Evolutionary conservation across 2,329 filamentous ascomycete species (phyloP).

Genomic region (Botryotinia convoluta): DNA sequence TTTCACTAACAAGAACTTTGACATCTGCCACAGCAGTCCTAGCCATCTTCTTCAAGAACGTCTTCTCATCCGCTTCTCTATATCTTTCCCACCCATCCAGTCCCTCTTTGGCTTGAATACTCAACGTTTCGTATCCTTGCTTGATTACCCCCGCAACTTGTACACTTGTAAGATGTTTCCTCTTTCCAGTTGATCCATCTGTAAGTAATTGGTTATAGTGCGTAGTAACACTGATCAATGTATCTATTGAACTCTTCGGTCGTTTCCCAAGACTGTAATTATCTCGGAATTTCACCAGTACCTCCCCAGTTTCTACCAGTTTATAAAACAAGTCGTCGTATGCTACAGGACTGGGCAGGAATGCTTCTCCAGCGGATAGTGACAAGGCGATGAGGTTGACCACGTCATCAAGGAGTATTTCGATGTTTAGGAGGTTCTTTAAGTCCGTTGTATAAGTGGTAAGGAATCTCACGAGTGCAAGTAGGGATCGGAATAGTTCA

Average conservation of each 20-base stretch:
- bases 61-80: slow-evolving; percentile 81
- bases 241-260: slow-evolving; percentile 72
- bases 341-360: slow-evolving; percentile 79
- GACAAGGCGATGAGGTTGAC: slow-evolving; percentile 82
- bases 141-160: slow-evolving; percentile 92
- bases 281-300: slow-evolving; percentile 77
- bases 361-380: slow-evolving; percentile 82
- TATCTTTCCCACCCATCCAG: slow-evolving; percentile 83
- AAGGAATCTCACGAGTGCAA: slow-evolving; percentile 86
- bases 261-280: slow-evolving; percentile 63
- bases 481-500: slow-evolving; percentile 85
- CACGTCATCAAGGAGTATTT: slow-evolving; percentile 70
- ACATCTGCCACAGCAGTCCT: slow-evolving; percentile 73
- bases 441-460: slow-evolving; percentile 82
- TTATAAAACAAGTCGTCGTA: slow-evolving; percentile 99
- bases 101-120: slow-evolving; percentile 84
- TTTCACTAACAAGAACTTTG: slow-evolving; percentile 40
- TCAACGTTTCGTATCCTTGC: slow-evolving; percentile 91
- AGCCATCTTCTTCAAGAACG: slow-evolving; percentile 81
- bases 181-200: slow-evolving; percentile 49
- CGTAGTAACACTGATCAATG: slow-evolving; percentile 74
- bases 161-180: slow-evolving; percentile 71
- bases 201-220: slow-evolving; percentile 86
- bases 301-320: slow-evolving; percentile 85
- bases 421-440: slow-evolving; percentile 64